Evolutionary conservation across 2,329 filamentous ascomycete genomes (phyloP), one percentile per base, ranked within the genome.

Genomic region (Pseudocercospora musae): DNA sequence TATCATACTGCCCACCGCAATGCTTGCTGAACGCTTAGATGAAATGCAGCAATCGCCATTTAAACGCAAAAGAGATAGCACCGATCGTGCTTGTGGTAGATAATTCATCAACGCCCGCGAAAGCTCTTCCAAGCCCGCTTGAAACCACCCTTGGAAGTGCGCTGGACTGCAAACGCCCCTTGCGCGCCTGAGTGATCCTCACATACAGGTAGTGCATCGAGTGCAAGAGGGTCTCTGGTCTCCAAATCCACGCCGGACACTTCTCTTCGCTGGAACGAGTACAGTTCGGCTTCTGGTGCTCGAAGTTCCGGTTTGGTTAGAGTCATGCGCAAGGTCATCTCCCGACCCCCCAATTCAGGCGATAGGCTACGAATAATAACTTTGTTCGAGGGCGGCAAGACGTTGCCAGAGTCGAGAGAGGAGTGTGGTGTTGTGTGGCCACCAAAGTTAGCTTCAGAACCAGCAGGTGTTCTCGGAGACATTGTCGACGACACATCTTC

Each of bases 261-360:
- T 29, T 69, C 60, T 18, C 61, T 67, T 15, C 66, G 57, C 33
- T 69, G 58, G 25, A 78, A 78, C 46, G 87, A 87, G 70, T 92
- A 91, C 15, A 91, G 82, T 64, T 88, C 82, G 10, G 89, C 86
- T 65, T 94, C 89, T 65, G 88, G 82, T 4, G 88, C 88, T 46
- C 92, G 87, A 53, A 98, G 82, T 73, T 98, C 94, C 0, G 92
- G 91, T 52, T 93, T 84, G 3, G 95, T 98, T 59, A 98, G 83
- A 0, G 94, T 98, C 92, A 98, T 96, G 54, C 93, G 90, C 54
- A 98, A 79, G 2, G 95, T 98, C 93, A 97, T 97, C 76, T 98
- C 93, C 33, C 93, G 85, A 9, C 64, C 66, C 18, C 62, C 57
- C 21, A 66, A 53, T 27, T 63, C 61, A 18, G 66, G 66, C 6